These are phyloP conservation scores for Cercospora sp. DNA, from an alignment of 2,329 filamentous ascomycete genomes.

Conservation along the genomic window DNA sequence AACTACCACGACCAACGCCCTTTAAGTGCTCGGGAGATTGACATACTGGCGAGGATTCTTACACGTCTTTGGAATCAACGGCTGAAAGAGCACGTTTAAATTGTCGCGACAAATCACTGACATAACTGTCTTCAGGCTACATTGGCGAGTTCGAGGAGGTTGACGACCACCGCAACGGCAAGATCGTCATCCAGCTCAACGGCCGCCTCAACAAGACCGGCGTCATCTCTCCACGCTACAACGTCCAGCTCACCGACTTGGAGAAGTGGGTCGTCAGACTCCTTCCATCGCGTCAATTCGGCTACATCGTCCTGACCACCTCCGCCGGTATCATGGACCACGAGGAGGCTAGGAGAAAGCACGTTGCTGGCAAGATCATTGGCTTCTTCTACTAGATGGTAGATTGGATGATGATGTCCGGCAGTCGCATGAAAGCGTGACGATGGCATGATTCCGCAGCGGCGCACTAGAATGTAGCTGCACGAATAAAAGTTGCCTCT, in stretches of 20 bases:
- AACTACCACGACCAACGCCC: conserved; percentile 83
- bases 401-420: neutral
- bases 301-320: conserved; percentile 98
- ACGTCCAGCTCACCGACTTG: conserved; percentile 94
- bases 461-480: conserved; percentile 24
- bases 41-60: conserved; percentile 77
- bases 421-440: conserved; percentile 13
- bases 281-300: conserved; percentile 98
- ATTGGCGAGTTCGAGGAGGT: conserved; percentile 99
- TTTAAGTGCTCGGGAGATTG: conserved; percentile 99
- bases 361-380: conserved; percentile 98
- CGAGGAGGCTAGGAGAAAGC: conserved; percentile 98
- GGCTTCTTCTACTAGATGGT: conserved; percentile 88
- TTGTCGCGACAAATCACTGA: conserved; percentile 80
- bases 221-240: conserved; percentile 99
- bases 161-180: conserved; percentile 98
- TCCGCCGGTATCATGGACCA: conserved; percentile 99
- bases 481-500: conserved; percentile 28
- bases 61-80: conserved; percentile 80
- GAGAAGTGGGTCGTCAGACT: conserved; percentile 99
- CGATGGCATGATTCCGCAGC: conserved; percentile 21
- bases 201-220: conserved; percentile 99
- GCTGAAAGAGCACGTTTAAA: conserved; percentile 91
- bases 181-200: conserved; percentile 99
- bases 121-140: conserved; percentile 67